phyloP scores from a whole-genome alignment of 2,329 filamentous ascomycete genomes.

The Nemania sp. region DNA sequence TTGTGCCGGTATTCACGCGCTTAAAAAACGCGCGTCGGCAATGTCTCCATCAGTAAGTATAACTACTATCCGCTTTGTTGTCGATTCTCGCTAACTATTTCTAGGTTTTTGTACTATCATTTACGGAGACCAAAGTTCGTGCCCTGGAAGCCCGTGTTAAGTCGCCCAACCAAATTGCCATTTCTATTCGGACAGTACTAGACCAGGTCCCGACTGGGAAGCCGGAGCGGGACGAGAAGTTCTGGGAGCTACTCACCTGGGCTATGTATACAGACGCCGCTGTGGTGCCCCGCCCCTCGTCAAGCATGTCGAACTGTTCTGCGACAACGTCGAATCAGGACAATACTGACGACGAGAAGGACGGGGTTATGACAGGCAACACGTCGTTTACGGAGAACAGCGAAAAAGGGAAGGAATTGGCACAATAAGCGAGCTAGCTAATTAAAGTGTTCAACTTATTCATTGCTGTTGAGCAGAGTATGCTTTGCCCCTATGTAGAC shows the following conservation, averaged over 20 bases:
- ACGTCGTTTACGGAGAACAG: neutral
- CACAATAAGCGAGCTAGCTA: neutral
- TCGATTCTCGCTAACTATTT: neutral
- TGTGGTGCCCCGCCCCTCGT: neutral
- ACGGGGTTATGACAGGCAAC: neutral
- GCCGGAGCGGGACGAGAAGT: neutral
- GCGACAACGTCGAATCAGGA: neutral
- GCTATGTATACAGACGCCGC: neutral
- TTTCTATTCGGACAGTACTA: neutral
- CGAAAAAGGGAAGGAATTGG: neutral
- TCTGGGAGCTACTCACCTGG: neutral
- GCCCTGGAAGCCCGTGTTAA: slow-evolving; percentile 4
- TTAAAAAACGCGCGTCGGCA: neutral
- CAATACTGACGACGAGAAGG: neutral
- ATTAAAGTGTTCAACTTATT: too few relatives aligned
- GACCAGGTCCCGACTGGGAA: neutral
- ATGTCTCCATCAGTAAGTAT: neutral
- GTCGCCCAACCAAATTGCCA: slow-evolving; percentile 5
- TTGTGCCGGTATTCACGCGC: neutral
- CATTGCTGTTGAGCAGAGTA: too few relatives aligned
- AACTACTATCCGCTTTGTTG: neutral
- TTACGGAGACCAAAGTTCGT: neutral
- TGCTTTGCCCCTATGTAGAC: too few relatives aligned
- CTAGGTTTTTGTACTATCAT: slow-evolving; percentile 3
- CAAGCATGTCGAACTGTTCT: neutral